Evolutionary conservation across 2,329 filamentous ascomycete genomes (phyloP), one percentile per base, ranked within the genome.

Genomic region (Exophiala sideris): DNA sequence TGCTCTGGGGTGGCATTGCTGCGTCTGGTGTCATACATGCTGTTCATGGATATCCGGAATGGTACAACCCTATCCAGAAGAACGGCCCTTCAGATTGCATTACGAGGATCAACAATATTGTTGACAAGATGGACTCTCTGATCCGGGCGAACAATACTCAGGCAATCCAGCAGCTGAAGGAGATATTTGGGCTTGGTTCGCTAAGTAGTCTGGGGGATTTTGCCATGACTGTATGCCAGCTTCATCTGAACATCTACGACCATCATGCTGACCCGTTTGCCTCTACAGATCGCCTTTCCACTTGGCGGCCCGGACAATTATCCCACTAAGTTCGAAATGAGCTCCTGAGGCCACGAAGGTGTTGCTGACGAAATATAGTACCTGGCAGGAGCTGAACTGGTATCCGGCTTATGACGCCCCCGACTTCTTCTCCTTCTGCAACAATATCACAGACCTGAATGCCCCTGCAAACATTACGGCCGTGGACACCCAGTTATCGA

Each of bases 311-410:
- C 73, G n/a, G 71, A 78, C 51, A 71, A 72, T 55, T 81, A 81
- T 59, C 73, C 74, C 0, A 77, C 73, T 0, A 69, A 68, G 24
- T 29, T 5, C 16, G 16, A 18, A 3, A 18, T 18, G 16, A 18
- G 16, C 16, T 18, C 16, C 16, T 18, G 16, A 3, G 16, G 16
- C 16, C 16, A 18, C 3, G 16, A 18, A 29, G 5, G 24, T 8
- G 5, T 29, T 29, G 5, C 24, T 29, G 24, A 29, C 24, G 24
- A 8, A 4, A 5, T 8, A 29, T 29, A 29, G 24, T 20, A 80
- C 78, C 3, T 81, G 79, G 78, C 78, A 81, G 66, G 79, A 81
- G 60, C 65, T 81, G 8, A 78, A 75, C 52, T 81, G 78, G 78
- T 64, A 68, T 33, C 65, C 68, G 6, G 67, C 56, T 0, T 72